phyloP scores from a whole-genome alignment of 164 flowering plant species.

The Platanus orientalis region DNA sequence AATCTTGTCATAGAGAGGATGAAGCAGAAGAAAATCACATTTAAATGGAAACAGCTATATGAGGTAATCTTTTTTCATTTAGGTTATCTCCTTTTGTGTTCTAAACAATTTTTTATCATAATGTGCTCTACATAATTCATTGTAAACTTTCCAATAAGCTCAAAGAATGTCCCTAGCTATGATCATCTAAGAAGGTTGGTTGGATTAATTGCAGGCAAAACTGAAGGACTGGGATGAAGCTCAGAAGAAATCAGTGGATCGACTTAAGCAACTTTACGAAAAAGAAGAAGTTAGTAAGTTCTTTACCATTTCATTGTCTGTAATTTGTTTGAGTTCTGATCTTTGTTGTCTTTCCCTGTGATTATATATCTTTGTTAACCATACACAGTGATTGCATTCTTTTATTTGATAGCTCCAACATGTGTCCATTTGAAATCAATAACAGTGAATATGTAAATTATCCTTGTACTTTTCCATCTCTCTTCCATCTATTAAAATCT shows the following conservation, averaged over 20 bases:
- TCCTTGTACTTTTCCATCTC: too few species aligned
- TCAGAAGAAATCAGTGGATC: conserved; percentile 40
- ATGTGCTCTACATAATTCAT: background rate
- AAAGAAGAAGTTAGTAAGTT: conserved; percentile 63
- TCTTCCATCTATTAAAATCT: too few species aligned
- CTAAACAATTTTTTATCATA: background rate
- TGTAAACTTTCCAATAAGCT: background rate
- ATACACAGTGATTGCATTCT: background rate
- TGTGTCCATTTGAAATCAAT: too few species aligned
- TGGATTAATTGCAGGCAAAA: conserved; percentile 51
- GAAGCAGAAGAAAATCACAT: conserved; percentile 38
- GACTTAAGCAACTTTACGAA: conserved; percentile 48
- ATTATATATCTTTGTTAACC: background rate
- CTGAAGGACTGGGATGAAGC: conserved; percentile 46
- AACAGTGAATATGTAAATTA: too few species aligned
- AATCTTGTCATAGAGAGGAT: conserved; percentile 45
- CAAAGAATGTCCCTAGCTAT: background rate
- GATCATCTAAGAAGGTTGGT: background rate
- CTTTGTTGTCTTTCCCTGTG: background rate
- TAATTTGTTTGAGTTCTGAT: background rate
- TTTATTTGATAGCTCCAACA: background rate
- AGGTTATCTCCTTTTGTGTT: background rate
- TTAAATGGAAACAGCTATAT: conserved; percentile 60
- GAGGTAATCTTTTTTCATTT: conserved; percentile 39
- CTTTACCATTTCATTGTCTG: conserved; percentile 9